Evolutionary conservation across 306 rosid genomes (phyloP).

Genomic region (Ormosia semicastrata): DNA sequence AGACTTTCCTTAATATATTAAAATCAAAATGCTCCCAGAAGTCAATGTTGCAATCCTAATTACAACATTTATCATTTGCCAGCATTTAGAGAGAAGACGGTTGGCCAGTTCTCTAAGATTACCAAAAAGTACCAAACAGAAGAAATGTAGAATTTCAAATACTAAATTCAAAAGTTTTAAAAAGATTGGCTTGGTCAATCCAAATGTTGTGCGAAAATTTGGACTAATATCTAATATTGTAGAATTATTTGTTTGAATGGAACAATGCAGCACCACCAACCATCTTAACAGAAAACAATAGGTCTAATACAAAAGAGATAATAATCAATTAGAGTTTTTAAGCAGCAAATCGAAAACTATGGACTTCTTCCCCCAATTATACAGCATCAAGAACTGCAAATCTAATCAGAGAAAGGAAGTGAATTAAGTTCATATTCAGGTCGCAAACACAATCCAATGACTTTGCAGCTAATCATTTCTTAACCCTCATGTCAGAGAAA

Average conservation of each 20-base stretch:
- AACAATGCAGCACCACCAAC: slow-evolving; percentile 4
- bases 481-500: not conserved
- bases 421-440: not conserved
- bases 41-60: not conserved
- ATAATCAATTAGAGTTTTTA: not conserved
- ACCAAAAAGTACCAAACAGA: not conserved
- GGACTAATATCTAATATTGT: not conserved
- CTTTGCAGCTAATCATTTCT: not conserved
- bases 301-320: not conserved
- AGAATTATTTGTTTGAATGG: not conserved
- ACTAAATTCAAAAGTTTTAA: not conserved
- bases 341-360: not conserved
- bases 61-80: not conserved
- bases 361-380: slow-evolving; percentile 1
- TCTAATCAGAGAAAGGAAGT: slow-evolving; percentile 16
- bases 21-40: slow-evolving; percentile 11
- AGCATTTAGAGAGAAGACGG: not conserved
- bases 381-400: not conserved
- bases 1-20: slow-evolving; percentile 5
- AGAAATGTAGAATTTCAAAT: not conserved
- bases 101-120: not conserved
- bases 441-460: slow-evolving; percentile 8
- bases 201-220: not conserved
- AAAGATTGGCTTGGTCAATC: not conserved
- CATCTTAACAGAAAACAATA: not conserved